Base-by-base conservation (phyloP, 2,329 filamentous ascomycete genomes). In the Eurotiales sp. region DNA sequence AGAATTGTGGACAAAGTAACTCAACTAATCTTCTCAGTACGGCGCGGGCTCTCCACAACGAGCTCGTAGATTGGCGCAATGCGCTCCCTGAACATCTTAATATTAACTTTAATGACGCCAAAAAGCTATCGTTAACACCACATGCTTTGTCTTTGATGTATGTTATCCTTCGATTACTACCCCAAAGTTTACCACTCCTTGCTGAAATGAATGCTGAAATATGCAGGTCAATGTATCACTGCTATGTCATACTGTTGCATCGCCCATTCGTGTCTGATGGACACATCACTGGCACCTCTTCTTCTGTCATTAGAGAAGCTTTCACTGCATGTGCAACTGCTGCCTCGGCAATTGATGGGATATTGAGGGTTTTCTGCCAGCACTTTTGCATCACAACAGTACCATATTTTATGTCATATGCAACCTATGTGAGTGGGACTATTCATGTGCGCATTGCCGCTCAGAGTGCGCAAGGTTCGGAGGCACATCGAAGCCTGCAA, bases 351-450 rank as follows among this genome's bases (percentile, higher is more conserved):
- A 70, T 72, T 32, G 64, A 70, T 15, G 63, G 69, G 52, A 62
- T 70, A 8, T 58, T 68, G 1, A 51, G 52, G 12, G 60, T 63
- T 15, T 76, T 74, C 46, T 64, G 67, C 17, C 62, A 65, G n/a
- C 63, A 66, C 0, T 73, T 74, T 37, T 71, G 68, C 2, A 61
- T 76, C 3, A 67, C 67, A 0, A 65, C 67, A 1, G 72, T 71
- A 0, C 72, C 72, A 1, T 75, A 73, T 56, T 60, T 75, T 11
- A 73, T 82, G 2, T 78, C 76, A 0, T 82, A 82, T 56, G 77
- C 79, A 0, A 79, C 76, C 0, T 82, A 81, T 50, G 77, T 80
- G 3, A 72, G 72, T 14, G 77, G 76, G 0, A 81, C 77, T 0
- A 78, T 81, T 10, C 75, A 79, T 49, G 74, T 72, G 0, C 74